These are phyloP conservation scores for Thamnidium elegans DNA, from an alignment of 192 early-diverging fungal species.

Conservation along the genomic window DNA sequence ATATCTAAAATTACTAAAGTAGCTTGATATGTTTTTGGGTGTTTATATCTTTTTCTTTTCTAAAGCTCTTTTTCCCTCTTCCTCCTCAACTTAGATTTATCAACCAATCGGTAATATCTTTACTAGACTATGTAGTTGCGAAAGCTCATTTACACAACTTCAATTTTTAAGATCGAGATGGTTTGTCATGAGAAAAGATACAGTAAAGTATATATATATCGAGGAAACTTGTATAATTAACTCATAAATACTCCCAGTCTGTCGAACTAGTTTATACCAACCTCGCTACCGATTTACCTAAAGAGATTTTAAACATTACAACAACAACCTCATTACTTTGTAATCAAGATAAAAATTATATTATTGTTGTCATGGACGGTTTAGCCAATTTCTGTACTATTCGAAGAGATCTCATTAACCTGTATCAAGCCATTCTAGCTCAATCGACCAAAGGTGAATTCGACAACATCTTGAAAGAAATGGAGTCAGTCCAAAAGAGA, in stretches of 20 bases:
- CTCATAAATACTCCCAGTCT: background rate
- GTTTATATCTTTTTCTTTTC: background rate
- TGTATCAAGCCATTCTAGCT: constrained; percentile 40
- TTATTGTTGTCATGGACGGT: constrained; percentile 2
- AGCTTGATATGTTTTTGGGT: background rate
- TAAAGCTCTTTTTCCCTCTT: background rate
- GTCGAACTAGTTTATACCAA: constrained; percentile 9
- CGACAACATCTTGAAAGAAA: constrained; percentile 28
- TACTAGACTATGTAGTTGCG: constrained; percentile 25
- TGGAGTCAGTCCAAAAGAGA: constrained; percentile 14
- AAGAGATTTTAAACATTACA: constrained; percentile 5
- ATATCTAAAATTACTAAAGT: constrained; percentile 39
- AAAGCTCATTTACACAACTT: constrained; percentile 32
- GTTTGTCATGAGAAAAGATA: constrained; percentile 34
- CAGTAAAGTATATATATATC: constrained; percentile 20
- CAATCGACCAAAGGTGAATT: constrained; percentile 32
- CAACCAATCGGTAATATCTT: constrained; percentile 28
- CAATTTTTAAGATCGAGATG: constrained; percentile 31
- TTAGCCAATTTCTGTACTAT: constrained; percentile 20
- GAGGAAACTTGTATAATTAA: background rate
- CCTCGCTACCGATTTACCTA: constrained; percentile 13
- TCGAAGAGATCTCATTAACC: constrained; percentile 26
- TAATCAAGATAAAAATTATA: background rate
- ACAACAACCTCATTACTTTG: background rate
- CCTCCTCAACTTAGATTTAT: constrained; percentile 6